Base-by-base conservation (phyloP, 2,329 filamentous ascomycete genomes). In the Beauveria brongniartii region DNA sequence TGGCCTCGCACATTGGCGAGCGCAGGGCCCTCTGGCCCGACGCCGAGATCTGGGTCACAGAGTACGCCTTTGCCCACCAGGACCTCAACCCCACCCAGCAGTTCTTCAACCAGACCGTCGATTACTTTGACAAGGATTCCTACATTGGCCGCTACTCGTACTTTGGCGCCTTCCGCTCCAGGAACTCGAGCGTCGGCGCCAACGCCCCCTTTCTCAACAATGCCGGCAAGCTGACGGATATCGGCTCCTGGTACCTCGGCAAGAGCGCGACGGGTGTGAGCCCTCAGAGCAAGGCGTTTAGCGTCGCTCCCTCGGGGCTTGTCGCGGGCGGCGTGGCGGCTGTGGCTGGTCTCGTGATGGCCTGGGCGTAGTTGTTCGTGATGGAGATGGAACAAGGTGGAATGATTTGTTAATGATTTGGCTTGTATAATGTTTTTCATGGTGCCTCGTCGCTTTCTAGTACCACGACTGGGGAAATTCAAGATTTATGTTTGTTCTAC, bases 191-290 rank as follows among this genome's bases (percentile, higher is more conserved):
- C 65, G 86, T 92, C 7, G 90, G 90, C 0, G 79, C 85, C 3
- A 90, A 92, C 63, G 85, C 81, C 1, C 82, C 85, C 1, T 88
- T 94, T 78, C 77, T 93, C 52, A 87, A 84, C 68, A 76, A 82
- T 47, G 78, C 83, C 18, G 90, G 90, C 47, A 69, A 83, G 63
- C 75, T 94, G 64, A 92, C 90, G 1, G 84, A 91, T 65, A 88
- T 93, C 65, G 90, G 90, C 0, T 80, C 82, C 2, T 89, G 87
- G 86, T 94, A 93, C 71, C 72, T 94, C n/a, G 85, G 90, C 1
- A 72, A 76, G 8, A 66, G 66, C 14, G 76, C 75, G 1, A 82
- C 78, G 1, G 80, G 79, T 1, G 71, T 80, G 2, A 66, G 71
- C 0, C 78, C 78, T 5, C 64, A 66, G 5, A 71, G 67, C 56